Conservation (phyloP, 208 protist species). For the Trypanosoma lewisi region DNA sequence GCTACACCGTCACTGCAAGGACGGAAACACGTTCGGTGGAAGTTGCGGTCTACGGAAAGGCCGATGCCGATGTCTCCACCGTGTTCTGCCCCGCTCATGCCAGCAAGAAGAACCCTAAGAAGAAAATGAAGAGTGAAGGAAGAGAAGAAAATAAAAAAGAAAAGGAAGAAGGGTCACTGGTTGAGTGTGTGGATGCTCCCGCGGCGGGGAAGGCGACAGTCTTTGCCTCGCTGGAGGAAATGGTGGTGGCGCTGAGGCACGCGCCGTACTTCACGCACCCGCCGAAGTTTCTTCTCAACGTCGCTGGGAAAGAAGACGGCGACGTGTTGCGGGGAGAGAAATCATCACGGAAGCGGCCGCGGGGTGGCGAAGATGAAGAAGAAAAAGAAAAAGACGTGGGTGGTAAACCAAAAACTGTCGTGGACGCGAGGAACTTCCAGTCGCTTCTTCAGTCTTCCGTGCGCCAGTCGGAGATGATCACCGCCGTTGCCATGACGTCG, state of each 20-base stretch:
- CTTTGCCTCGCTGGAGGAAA: conserved; percentile 32
- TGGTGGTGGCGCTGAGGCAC: conserved; percentile 28
- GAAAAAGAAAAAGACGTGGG: not conserved
- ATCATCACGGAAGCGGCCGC: conserved; percentile 17
- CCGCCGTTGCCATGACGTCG: conserved; percentile 53
- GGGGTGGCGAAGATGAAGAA: not conserved
- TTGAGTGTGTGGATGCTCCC: conserved; percentile 13
- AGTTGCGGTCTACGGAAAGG: conserved; percentile 55
- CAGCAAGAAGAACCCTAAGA: not conserved
- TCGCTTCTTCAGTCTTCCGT: conserved; percentile 29
- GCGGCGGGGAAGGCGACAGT: not conserved
- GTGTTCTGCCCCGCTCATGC: conserved; percentile 31
- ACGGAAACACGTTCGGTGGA: conserved; percentile 79
- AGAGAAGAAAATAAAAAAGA: not conserved
- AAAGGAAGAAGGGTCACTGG: not conserved
- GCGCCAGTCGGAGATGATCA: conserved; percentile 66
- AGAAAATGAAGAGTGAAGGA: not conserved
- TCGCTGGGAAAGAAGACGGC: conserved; percentile 20
- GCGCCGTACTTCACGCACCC: conserved; percentile 46
- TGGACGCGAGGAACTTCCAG: conserved; percentile 2
- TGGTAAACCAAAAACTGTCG: no score
- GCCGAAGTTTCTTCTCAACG: conserved; percentile 32
- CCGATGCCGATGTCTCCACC: conserved; percentile 42
- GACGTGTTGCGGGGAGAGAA: conserved; percentile 16
- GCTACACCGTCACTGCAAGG: conserved; percentile 57